phyloP scores from a whole-genome alignment of 345 rosid species.

The Mallotus nudiflorus region DNA sequence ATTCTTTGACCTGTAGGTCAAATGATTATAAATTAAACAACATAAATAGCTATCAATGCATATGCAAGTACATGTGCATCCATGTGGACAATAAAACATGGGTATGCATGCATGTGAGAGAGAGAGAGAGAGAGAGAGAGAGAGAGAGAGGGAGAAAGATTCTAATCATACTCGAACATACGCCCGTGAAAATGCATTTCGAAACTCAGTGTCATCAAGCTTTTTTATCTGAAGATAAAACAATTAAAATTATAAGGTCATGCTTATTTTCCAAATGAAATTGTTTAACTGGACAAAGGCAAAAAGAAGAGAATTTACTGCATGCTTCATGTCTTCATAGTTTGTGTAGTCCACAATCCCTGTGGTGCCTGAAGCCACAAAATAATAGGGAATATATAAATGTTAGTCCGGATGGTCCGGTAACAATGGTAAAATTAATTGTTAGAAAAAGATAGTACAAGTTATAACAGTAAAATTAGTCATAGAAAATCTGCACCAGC shows the following conservation, averaged over 20 bases:
- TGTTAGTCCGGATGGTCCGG: background rate
- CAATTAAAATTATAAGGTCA: background rate
- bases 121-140: background rate
- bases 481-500: background rate
- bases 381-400: background rate
- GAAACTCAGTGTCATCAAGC: conserved; percentile 36
- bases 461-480: background rate
- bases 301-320: conserved; percentile 23
- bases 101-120: background rate
- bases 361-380: conserved; percentile 31
- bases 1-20: conserved; percentile 30
- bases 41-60: background rate
- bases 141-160: background rate
- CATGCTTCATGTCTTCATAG: conserved; percentile 40
- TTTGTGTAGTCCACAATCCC: conserved; percentile 42
- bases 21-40: background rate
- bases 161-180: conserved; percentile 31
- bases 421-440: background rate
- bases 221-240: conserved; percentile 32
- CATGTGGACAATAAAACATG: no score
- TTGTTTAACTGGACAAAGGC: background rate
- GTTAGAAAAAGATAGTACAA: no score
- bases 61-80: no score
- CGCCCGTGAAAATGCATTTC: conserved; percentile 36
- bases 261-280: background rate